Percentiles rank a stretch among this genome's conserved stretches.
phyloP scores from a whole-genome alignment of 2,329 filamentous ascomycete genomes.

The Neonectria neomacrospora region DNA sequence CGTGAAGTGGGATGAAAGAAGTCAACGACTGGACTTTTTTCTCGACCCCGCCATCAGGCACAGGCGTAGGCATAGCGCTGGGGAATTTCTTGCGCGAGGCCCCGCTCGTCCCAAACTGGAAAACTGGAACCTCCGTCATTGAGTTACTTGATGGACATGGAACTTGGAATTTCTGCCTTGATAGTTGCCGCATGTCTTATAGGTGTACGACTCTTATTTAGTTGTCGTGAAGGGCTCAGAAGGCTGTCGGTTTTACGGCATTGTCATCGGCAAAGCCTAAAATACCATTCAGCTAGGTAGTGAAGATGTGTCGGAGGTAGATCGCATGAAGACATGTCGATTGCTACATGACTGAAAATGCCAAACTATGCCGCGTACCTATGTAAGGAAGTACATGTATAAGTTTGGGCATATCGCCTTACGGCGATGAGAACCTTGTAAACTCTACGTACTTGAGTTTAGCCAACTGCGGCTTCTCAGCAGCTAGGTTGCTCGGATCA shows the following conservation, averaged over 20 bases:
- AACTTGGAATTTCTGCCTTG: conserved; percentile 4
- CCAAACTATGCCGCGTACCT: neutral
- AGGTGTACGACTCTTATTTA: neutral
- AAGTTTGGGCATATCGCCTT: neutral
- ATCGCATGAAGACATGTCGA: neutral
- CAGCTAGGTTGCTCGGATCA: neutral
- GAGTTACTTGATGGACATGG: conserved; percentile 30
- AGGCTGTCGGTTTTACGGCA: no score
- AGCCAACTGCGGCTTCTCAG: no score
- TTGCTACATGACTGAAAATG: neutral
- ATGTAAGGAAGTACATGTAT: neutral
- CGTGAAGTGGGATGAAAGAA: conserved; percentile 8
- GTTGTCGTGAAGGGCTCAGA: neutral
- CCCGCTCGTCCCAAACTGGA: conserved; percentile 30
- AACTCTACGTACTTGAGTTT: neutral
- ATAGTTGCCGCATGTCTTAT: neutral
- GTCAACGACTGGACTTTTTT: conserved; percentile 31
- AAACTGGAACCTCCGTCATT: conserved; percentile 34
- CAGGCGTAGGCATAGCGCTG: conserved; percentile 7
- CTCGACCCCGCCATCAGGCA: conserved; percentile 41
- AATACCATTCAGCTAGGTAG: neutral
- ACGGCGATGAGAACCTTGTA: neutral
- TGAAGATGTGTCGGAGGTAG: neutral
- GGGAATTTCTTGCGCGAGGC: conserved; percentile 35
- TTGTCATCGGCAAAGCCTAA: neutral